Evolutionary conservation across 805 yeast species (phyloP), one percentile per base, ranked within the genome.

Genomic region (Metschnikowia borealis): DNA sequence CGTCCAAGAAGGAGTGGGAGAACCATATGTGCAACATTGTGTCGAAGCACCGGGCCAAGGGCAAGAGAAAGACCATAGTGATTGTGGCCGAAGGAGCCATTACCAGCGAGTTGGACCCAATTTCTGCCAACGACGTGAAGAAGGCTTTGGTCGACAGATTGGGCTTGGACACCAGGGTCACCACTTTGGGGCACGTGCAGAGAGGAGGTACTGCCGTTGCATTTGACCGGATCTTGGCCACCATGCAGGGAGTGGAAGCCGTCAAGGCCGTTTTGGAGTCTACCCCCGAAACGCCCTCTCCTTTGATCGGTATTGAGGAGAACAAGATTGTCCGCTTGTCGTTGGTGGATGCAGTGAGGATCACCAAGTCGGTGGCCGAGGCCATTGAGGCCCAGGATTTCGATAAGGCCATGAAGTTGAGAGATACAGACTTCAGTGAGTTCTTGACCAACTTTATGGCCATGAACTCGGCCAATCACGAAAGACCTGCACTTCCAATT

Each of bases 11-110:
- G 34, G 76, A 78, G 59, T 87, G 95, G 95, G 71, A 78, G 57
- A 81, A 79, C 32, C 83, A 86, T 53, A 75, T 87, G 81, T 77
- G 81, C 59, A 77, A 78, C 51, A 82, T 86, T 47, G 81, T 81
- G 49, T 64, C 76, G 2, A 74, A 82, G 57, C 95, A 87, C 68
- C 74, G 92, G 62, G 70, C 73, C 6, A 78, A 80, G 61, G 95
- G 95, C 47, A 83, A 83, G 71, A 75, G 95, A 68, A 84, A 85
- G 64, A 84, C 92, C 23, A 86, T 82, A 33, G 90, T 87, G 29
- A 80, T 87, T 60, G 90, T 87, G 38, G 90, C 94, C 18, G 95
- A 87, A 67, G 95, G 95, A 62, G 95, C 95, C 44, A 81, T 86
- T 53, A 82, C 82, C 50, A 77, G 79, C 52, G 85, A 84, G 54